phyloP scores from a whole-genome alignment of 2,329 filamentous ascomycete genomes.

The Colletotrichum godetiae region DNA sequence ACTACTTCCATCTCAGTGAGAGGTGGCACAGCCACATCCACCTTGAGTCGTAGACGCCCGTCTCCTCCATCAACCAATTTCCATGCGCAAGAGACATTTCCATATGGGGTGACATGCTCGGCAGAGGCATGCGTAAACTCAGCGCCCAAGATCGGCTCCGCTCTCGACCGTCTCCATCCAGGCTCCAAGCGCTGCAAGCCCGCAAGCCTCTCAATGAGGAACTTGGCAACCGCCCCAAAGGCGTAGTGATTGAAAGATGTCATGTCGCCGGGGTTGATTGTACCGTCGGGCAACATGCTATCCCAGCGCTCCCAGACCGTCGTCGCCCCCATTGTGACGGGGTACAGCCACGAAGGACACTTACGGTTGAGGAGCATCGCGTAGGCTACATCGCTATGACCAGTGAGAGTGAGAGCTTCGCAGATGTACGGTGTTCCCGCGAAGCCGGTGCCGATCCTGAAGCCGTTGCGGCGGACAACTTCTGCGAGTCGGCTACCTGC shows the following conservation, averaged over 20 bases:
- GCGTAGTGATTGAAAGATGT: slow-evolving; percentile 56
- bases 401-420: slow-evolving; percentile 29
- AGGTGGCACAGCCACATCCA: slow-evolving; percentile 27
- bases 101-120: slow-evolving; percentile 15
- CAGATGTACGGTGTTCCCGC: slow-evolving; percentile 39
- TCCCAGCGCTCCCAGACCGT: slow-evolving; percentile 58
- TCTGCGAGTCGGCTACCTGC: slow-evolving; percentile 17
- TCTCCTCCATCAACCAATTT: background rate
- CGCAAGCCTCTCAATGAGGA: slow-evolving; percentile 45
- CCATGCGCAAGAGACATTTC: slow-evolving; percentile 17
- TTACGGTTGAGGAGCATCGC: slow-evolving; percentile 49
- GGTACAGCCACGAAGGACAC: slow-evolving; percentile 52
- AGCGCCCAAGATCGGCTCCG: slow-evolving; percentile 10
- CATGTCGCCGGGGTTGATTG: slow-evolving; percentile 53
- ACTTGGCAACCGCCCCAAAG: slow-evolving; percentile 51
- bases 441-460: slow-evolving; percentile 39
- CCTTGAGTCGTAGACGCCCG: background rate
- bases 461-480: slow-evolving; percentile 1
- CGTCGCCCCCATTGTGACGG: slow-evolving; percentile 51
- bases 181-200: slow-evolving; percentile 38
- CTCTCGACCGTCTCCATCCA: slow-evolving; percentile 39
- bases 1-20: slow-evolving; percentile 29
- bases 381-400: slow-evolving; percentile 42
- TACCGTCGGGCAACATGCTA: slow-evolving; percentile 48
- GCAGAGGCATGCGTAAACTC: slow-evolving; percentile 17